Base-by-base conservation (phyloP, 2,329 filamentous ascomycete genomes). In the Apiospora saccharicola region DNA sequence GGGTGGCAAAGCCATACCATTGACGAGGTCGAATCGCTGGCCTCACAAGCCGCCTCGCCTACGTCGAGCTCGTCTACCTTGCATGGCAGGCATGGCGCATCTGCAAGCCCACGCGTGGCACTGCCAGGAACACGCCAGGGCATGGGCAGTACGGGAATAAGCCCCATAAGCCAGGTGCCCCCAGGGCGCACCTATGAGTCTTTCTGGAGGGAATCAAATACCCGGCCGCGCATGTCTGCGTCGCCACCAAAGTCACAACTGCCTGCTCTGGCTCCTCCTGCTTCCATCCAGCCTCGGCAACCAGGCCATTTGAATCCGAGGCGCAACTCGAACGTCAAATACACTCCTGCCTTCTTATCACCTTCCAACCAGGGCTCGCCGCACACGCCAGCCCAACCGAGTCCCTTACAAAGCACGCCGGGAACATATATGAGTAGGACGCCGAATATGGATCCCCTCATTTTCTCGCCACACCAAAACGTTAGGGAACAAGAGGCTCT, bases 1-100 rank as follows among this genome's bases (percentile, higher is more conserved):
- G 94, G 94, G 72, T 96, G 95, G 92, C 93, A 97, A 82, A 89
- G 91, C 69, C 91, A 92, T 75, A 91, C 90, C 24, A 90, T 96
- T 72, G 91, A 93, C 71, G 93, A 96, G 81, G 89, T 96, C 43
- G 94, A 96, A 82, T 90, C 89, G 67, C 83, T 94, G 53, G 90
- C 93, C 13, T 94, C 93, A 1, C 90, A 92, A 71, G 88, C 88
- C 72, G 89, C 86, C 26, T 94, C 92, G 0, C 90, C 91, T 37
- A 84, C 87, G 46, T 87, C 92, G 68, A 88, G 88, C 81, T 84
- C 86, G 72, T 88, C 90, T 41, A 87, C 89, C 71, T 77, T 90
- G 75, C 83, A 89, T 76, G 82, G 86, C 72, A 83, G 86, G 69
- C 83, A 86, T 68, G 86, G 83, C 73, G 83, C 85, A n/a, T 88